Conservation (phyloP, 2,329 filamentous ascomycete species). For the Cadophora gregata region DNA sequence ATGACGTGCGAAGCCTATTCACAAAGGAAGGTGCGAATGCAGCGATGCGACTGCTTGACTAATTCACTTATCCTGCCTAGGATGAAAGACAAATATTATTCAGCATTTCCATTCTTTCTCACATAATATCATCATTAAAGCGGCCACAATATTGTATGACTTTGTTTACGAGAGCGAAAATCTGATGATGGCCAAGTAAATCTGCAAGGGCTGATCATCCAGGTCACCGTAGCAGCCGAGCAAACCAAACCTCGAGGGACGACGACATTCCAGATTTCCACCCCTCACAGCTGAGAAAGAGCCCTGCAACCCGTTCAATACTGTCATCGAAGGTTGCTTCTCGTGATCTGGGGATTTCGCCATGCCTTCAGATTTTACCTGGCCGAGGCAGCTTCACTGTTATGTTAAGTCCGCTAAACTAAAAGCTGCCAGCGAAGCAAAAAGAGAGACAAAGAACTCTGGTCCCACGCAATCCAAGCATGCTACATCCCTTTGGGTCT, state of each 20-base stretch:
- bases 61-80: too few species aligned
- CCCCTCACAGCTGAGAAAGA: neutral
- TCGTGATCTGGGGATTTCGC: neutral
- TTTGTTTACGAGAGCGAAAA: too few species aligned
- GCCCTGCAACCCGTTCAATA: neutral
- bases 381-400: neutral
- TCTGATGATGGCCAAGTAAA: neutral
- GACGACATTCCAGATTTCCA: neutral
- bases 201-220: neutral
- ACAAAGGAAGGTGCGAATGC: too few species aligned
- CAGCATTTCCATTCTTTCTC: too few species aligned
- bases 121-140: too few species aligned
- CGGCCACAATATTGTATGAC: too few species aligned
- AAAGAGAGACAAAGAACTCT: neutral
- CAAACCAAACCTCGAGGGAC: neutral
- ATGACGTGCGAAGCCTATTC: too few species aligned
- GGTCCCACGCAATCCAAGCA: neutral
- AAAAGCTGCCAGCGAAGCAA: neutral
- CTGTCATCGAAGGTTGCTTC: neutral
- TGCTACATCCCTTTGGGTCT: neutral
- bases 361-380: neutral
- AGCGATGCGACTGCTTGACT: too few species aligned
- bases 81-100: too few species aligned
- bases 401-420: neutral
- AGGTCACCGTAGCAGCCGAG: neutral